These are phyloP conservation scores for Pichia sp. DNA, from an alignment of 1,139 yeast species.

Conservation along the genomic window DNA sequence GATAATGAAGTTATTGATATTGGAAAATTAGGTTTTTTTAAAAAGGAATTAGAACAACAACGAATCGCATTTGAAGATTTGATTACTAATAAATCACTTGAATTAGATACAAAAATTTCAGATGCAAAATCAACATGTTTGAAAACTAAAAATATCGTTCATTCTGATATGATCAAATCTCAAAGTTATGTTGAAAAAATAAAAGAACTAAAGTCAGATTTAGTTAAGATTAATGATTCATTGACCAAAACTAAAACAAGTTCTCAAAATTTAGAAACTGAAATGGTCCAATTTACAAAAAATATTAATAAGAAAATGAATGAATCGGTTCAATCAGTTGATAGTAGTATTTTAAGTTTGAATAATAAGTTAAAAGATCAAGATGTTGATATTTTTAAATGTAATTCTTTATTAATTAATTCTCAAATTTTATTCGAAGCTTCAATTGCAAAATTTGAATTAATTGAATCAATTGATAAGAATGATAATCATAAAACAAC, in stretches of 20 bases:
- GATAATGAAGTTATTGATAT: constrained; percentile 9
- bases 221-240: background rate
- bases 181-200: constrained; percentile 1
- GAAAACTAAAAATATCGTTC: constrained; percentile 5
- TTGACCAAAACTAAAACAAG: background rate
- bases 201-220: background rate
- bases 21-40: constrained; percentile 5
- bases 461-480: background rate
- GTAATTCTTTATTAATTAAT: constrained; percentile 21
- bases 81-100: constrained; percentile 8
- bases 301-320: constrained; percentile 14
- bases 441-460: constrained; percentile 22
- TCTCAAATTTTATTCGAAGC: constrained; percentile 26
- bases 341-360: constrained; percentile 11
- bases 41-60: constrained; percentile 9
- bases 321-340: constrained; percentile 14
- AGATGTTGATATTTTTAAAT: constrained; percentile 22
- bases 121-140: constrained; percentile 2
- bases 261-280: background rate
- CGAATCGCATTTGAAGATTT: constrained; percentile 5
- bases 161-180: constrained; percentile 9
- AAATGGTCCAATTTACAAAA: background rate
- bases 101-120: constrained; percentile 7
- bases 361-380: constrained; percentile 14
- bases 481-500: constrained; percentile 3